Evolutionary conservation across 2,329 filamentous ascomycete species (phyloP).

Genomic region (Pestalotiopsis sp.): DNA sequence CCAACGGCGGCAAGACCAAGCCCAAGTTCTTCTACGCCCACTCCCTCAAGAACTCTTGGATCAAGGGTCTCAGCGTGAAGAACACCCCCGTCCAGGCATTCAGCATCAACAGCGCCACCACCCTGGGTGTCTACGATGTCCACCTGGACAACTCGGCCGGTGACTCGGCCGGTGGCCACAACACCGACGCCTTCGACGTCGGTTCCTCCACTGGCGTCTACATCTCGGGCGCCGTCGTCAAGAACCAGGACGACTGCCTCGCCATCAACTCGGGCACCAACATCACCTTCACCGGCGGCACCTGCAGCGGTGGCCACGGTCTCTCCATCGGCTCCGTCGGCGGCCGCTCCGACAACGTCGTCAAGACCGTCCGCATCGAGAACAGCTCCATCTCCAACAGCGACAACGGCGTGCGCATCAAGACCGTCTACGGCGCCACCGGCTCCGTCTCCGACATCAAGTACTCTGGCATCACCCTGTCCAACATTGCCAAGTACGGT

Average conservation of each 20-base stretch:
- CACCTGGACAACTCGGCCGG: constrained; percentile 61
- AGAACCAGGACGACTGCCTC: constrained; percentile 62
- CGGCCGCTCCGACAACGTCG: constrained; percentile 55
- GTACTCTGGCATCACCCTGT: constrained; percentile 54
- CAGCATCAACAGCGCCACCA: constrained; percentile 43
- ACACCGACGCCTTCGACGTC: constrained; percentile 55
- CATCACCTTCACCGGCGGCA: constrained; percentile 42
- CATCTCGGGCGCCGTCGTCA: constrained; percentile 50
- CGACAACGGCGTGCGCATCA: constrained; percentile 60
- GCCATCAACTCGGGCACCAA: constrained; percentile 56
- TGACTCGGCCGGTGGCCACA: constrained; percentile 41
- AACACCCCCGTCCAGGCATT: constrained; percentile 59
- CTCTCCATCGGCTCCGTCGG: constrained; percentile 64
- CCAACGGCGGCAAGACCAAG: constrained; percentile 64
- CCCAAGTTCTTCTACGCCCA: constrained; percentile 65
- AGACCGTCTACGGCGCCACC: constrained; percentile 54
- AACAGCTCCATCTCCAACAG: constrained; percentile 52
- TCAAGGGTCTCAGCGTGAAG: constrained; percentile 51
- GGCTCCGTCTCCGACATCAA: constrained; percentile 55
- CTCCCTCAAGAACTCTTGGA: constrained; percentile 50
- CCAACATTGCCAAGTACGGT: constrained; percentile 53
- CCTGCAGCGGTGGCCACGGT: constrained; percentile 56
- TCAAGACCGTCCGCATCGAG: constrained; percentile 53
- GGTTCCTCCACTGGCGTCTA: constrained; percentile 43
- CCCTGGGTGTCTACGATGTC: constrained; percentile 47